Evolutionary conservation across 1,139 yeast species (phyloP).

Genomic region (Pichia sp.): DNA sequence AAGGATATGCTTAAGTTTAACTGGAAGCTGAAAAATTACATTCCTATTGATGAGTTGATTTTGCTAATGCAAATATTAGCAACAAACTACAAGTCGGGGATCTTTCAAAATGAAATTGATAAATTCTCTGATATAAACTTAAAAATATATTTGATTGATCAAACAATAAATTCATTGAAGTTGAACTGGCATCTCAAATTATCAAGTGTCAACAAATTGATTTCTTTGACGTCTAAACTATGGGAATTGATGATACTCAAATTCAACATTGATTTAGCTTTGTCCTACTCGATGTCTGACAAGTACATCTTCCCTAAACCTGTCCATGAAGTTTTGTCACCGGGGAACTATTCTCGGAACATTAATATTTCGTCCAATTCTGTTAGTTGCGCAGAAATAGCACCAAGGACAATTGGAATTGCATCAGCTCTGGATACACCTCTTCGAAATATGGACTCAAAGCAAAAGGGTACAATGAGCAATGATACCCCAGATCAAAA

Average conservation of each 20-base stretch:
- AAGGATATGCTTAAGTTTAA: constrained; percentile 37
- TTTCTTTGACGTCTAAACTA: constrained; percentile 21
- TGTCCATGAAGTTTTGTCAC: not conserved
- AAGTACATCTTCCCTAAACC: constrained; percentile 18
- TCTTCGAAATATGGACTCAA: not conserved
- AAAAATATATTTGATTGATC: constrained; percentile 24
- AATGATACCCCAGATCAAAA: not conserved
- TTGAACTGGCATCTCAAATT: constrained; percentile 24
- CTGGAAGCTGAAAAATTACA: constrained; percentile 57
- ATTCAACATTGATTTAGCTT: constrained; percentile 15
- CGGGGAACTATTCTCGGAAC: not conserved
- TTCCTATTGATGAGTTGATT: constrained; percentile 58
- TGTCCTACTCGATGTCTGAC: constrained; percentile 23
- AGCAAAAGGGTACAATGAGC: not conserved
- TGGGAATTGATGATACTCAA: constrained; percentile 26
- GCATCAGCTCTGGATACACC: constrained; percentile 11
- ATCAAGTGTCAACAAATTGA: constrained; percentile 23
- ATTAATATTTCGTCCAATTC: constrained; percentile 5
- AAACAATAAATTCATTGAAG: constrained; percentile 20
- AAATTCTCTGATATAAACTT: constrained; percentile 20
- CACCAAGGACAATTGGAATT: constrained; percentile 35
- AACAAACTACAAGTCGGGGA: constrained; percentile 45
- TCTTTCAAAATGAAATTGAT: constrained; percentile 12
- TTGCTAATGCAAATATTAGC: constrained; percentile 49
- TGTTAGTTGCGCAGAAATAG: constrained; percentile 32